Percentiles rank a stretch among this genome's conserved stretches.
Conservation (phyloP, 1,284 basidiomycete species). For the Sparassis latifolia region DNA sequence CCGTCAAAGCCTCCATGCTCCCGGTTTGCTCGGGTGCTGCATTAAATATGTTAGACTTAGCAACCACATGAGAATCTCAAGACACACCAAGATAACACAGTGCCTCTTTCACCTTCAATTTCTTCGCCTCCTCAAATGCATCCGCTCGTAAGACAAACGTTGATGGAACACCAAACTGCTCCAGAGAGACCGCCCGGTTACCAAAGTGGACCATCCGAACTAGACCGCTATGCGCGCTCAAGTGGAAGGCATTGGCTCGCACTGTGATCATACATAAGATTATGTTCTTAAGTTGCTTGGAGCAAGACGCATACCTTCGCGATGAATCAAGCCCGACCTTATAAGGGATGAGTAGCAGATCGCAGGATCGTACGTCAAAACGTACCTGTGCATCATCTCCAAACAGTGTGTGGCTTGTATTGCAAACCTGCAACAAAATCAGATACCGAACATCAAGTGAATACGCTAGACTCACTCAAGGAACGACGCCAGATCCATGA, state of each 20-base stretch:
- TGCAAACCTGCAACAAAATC: slow-evolving; percentile 44
- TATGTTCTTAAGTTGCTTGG: not conserved
- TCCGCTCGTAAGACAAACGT: slow-evolving; percentile 52
- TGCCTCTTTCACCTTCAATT: slow-evolving; percentile 65
- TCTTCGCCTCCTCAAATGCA: slow-evolving; percentile 52
- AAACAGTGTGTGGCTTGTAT: slow-evolving; percentile 67
- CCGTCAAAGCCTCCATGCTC: slow-evolving; percentile 58
- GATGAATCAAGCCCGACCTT: slow-evolving; percentile 50
- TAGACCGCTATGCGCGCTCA: slow-evolving; percentile 59
- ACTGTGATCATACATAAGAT: slow-evolving; percentile 32
- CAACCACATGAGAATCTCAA: not conserved
- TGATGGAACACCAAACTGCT: slow-evolving; percentile 63
- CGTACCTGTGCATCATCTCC: slow-evolving; percentile 56
- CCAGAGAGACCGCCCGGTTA: slow-evolving; percentile 67
- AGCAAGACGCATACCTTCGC: slow-evolving; percentile 42
- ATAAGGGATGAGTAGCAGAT: slow-evolving; percentile 7
- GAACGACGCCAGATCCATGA: slow-evolving; percentile 71
- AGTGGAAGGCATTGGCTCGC: slow-evolving; percentile 67
- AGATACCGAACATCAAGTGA: not conserved
- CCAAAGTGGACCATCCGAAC: slow-evolving; percentile 69
- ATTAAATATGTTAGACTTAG: not conserved
- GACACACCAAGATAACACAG: slow-evolving; percentile 48
- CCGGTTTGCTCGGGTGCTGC: slow-evolving; percentile 62
- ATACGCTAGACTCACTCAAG: slow-evolving; percentile 44
- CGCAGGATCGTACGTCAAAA: slow-evolving; percentile 2